These are phyloP conservation scores for Ailanthus altissimus DNA, from an alignment of 345 rosid genomes.

Conservation along the genomic window DNA sequence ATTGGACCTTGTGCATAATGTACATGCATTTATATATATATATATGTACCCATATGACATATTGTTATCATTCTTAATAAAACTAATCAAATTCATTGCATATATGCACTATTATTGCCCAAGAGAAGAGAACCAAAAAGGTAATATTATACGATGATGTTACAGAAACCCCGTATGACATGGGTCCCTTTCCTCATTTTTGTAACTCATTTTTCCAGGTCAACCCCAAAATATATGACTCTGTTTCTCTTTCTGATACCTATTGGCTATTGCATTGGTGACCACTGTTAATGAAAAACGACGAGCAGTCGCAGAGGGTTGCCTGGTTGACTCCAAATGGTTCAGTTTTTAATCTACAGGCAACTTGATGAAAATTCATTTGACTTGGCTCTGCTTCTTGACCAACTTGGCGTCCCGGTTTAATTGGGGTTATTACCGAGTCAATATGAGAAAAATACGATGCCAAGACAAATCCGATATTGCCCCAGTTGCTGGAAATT, in stretches of 20 bases:
- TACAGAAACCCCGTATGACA: neutral
- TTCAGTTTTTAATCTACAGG: neutral
- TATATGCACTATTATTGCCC: neutral
- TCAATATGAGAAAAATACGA: too few relatives aligned
- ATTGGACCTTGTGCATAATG: slow-evolving; percentile 15
- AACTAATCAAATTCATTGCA: slow-evolving; percentile 33
- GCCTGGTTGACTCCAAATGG: neutral
- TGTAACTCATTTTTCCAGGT: neutral
- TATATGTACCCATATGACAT: too few relatives aligned
- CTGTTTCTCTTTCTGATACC: neutral
- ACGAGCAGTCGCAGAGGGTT: too few relatives aligned
- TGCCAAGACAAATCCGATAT: too few relatives aligned
- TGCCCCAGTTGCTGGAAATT: too few relatives aligned
- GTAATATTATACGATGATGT: neutral
- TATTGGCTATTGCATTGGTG: too few relatives aligned
- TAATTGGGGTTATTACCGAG: too few relatives aligned
- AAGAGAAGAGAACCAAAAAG: slow-evolving; percentile 25
- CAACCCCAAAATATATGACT: neutral
- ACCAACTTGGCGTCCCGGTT: neutral
- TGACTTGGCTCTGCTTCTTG: neutral
- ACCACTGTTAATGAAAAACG: too few relatives aligned
- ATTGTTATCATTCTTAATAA: neutral
- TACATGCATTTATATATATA: neutral
- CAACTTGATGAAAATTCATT: slow-evolving; percentile 2
- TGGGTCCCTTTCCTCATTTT: neutral